A percentile compares a stretch with the other conserved stretches of the same genome.
Evolutionary conservation across 768 basidiomycete genomes (phyloP).

Genomic region (Rhodosporidiobolus odoratus): DNA sequence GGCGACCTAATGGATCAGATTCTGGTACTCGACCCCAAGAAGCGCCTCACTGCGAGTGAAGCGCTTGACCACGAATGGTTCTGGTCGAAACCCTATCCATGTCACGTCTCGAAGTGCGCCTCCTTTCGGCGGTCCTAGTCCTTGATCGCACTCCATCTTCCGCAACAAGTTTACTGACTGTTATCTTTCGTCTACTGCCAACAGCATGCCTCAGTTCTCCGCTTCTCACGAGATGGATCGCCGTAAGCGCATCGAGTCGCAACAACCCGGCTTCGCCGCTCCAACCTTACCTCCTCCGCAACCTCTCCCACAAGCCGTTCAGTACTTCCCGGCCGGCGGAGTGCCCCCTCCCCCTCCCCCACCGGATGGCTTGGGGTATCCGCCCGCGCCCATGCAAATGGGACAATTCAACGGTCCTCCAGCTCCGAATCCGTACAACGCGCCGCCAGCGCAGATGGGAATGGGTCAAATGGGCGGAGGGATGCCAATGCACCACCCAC

Average conservation of each 20-base stretch:
- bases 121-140: not conserved
- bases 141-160: not conserved
- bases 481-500: too few relatives aligned
- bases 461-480: too few relatives aligned
- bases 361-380: too few relatives aligned
- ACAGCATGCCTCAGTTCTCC: conserved; percentile 36
- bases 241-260: conserved; percentile 21
- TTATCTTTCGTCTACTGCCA: not conserved
- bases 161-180: not conserved
- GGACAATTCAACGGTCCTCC: too few relatives aligned
- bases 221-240: conserved; percentile 41
- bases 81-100: conserved; percentile 66
- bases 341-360: too few relatives aligned
- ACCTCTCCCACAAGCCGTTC: not conserved
- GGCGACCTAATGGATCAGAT: conserved; percentile 76
- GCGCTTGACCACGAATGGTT: conserved; percentile 92
- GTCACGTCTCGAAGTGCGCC: conserved; percentile 17
- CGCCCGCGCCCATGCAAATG: too few relatives aligned
- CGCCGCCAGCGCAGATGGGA: too few relatives aligned
- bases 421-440: too few relatives aligned
- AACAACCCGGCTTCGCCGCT: not conserved
- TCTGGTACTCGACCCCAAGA: conserved; percentile 72
- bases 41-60: conserved; percentile 74
- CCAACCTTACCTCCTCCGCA: not conserved
- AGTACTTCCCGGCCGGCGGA: not conserved